Evolutionary conservation across 73 alveolate genomes (phyloP).

Genomic region (Paramecium pentaurelia): DNA sequence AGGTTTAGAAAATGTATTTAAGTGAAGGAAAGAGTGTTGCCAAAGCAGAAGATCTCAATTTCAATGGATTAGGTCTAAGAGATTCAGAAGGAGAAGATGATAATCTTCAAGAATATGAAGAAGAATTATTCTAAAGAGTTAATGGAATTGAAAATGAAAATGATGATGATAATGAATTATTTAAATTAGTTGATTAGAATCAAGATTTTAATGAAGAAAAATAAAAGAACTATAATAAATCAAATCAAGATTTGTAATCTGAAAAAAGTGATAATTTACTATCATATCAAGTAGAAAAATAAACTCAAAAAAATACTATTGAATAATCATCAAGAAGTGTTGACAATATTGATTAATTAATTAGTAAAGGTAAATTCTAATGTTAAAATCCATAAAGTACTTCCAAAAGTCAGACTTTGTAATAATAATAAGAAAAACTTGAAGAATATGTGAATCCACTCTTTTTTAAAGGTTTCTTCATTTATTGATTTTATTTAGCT

Average conservation of each 20-base stretch:
- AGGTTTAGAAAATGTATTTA: not conserved
- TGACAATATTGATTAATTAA: slow-evolving; percentile 42
- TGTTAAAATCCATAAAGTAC: not conserved
- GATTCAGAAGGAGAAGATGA: slow-evolving; percentile 22
- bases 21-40: slow-evolving; percentile 13
- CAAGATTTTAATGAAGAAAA: not conserved
- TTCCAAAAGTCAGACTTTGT: not conserved
- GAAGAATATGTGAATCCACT: slow-evolving; percentile 50
- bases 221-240: not conserved
- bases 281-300: not conserved
- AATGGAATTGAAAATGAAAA: not conserved
- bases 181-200: not conserved
- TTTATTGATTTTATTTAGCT: not conserved
- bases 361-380: not conserved
- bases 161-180: not conserved
- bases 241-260: not conserved
- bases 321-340: slow-evolving; percentile 46
- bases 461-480: not conserved
- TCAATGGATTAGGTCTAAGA: not conserved
- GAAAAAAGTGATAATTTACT: not conserved
- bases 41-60: slow-evolving; percentile 9
- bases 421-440: not conserved
- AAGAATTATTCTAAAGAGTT: not conserved
- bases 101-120: not conserved
- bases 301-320: not conserved